These are phyloP conservation scores for Pachyrhizus erosus DNA, from an alignment of 306 rosid genomes.

Conservation along the genomic window DNA sequence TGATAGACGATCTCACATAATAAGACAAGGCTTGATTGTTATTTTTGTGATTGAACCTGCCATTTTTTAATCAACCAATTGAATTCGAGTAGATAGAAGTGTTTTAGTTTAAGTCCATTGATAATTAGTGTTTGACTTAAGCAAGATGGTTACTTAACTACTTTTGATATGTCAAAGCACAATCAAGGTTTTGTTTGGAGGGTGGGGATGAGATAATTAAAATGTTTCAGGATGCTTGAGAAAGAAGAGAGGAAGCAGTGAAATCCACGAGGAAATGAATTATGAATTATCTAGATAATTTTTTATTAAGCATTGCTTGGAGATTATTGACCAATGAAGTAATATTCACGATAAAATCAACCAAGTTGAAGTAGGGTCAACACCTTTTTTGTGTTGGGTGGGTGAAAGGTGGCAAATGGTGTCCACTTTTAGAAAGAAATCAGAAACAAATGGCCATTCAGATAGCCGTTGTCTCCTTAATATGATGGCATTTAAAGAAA, in stretches of 20 bases:
- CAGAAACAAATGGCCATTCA: constrained; percentile 13
- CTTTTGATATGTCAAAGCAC: not conserved
- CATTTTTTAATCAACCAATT: not conserved
- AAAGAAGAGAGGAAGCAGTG: not conserved
- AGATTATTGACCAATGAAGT: constrained; percentile 31
- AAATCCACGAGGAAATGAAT: not conserved
- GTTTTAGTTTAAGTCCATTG: not conserved
- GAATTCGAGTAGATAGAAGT: not conserved
- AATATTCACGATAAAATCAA: constrained; percentile 22
- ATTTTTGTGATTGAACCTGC: not conserved
- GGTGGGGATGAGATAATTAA: not conserved
- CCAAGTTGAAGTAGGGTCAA: constrained; percentile 32
- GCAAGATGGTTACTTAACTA: not conserved
- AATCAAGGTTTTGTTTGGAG: not conserved
- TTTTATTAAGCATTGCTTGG: not conserved
- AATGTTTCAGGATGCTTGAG: constrained; percentile 5
- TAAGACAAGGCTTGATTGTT: not conserved
- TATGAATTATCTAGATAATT: constrained; percentile 3
- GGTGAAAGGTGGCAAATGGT: constrained; percentile 35
- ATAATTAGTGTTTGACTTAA: constrained; percentile 28
- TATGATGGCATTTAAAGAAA: constrained; percentile 29
- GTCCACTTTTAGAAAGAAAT: constrained; percentile 44
- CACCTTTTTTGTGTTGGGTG: not conserved
- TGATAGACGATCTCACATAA: constrained; percentile 20
- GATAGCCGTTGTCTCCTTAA: constrained; percentile 2